Conservation (phyloP, 2,329 filamentous ascomycete genomes). For the Zymoseptoria brevis region DNA sequence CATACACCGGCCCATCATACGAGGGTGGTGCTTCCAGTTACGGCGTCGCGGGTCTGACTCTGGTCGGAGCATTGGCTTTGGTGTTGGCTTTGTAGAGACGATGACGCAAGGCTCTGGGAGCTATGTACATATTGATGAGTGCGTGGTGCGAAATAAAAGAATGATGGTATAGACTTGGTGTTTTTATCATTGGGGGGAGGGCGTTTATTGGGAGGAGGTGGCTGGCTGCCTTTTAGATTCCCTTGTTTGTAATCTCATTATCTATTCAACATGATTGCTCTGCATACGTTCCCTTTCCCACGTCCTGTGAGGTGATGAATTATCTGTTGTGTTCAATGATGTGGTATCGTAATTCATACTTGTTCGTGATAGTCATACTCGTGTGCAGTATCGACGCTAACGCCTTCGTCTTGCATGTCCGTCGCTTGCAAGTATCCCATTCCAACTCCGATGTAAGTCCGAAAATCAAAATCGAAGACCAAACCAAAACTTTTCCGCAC, state of each 20-base stretch:
- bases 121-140: background rate
- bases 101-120: background rate
- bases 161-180: background rate
- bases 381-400: background rate
- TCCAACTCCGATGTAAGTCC: background rate
- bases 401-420: background rate
- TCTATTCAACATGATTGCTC: background rate
- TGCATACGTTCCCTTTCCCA: background rate
- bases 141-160: background rate
- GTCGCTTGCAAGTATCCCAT: background rate
- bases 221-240: background rate
- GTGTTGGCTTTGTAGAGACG: background rate
- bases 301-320: background rate
- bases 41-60: background rate
- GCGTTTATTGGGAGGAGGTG: background rate
- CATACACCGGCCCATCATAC: background rate
- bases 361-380: background rate
- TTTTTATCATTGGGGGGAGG: background rate
- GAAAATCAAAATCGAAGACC: background rate
- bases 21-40: background rate
- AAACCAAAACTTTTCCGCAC: background rate
- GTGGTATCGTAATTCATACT: background rate
- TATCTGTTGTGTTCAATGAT: background rate
- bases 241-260: background rate
- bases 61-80: background rate